Conservation (phyloP, 2,329 filamentous ascomycete species). For the Diplocarpon mali region DNA sequence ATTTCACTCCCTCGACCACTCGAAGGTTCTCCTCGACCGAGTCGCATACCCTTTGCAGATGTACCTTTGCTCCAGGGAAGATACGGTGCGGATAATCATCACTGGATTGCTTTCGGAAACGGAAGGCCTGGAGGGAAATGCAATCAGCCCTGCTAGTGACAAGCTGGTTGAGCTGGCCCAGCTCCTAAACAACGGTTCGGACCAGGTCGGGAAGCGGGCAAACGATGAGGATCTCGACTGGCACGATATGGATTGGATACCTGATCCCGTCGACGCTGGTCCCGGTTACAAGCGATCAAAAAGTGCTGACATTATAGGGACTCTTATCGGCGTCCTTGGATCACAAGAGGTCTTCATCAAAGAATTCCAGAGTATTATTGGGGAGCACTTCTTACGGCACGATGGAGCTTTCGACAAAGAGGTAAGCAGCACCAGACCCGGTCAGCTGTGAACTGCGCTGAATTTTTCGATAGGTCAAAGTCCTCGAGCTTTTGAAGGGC, state of each 20-base stretch:
- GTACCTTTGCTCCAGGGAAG: slow-evolving; percentile 67
- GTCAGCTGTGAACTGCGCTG: slow-evolving; percentile 2
- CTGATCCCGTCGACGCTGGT: slow-evolving; percentile 85
- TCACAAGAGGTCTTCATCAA: slow-evolving; percentile 88
- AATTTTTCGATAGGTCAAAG: slow-evolving; percentile 43
- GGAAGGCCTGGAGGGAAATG: slow-evolving; percentile 31
- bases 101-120: slow-evolving; percentile 57
- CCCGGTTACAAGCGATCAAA: slow-evolving; percentile 85
- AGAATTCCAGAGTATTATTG: slow-evolving; percentile 83
- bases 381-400: slow-evolving; percentile 61
- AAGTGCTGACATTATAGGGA: slow-evolving; percentile 83
- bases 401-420: slow-evolving; percentile 67
- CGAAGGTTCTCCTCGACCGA: slow-evolving; percentile 64
- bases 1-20: slow-evolving; percentile 64
- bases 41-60: slow-evolving; percentile 62
- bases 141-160: slow-evolving; percentile 30
- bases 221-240: slow-evolving; percentile 70
- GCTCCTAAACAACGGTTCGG: slow-evolving; percentile 37
- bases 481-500: slow-evolving; percentile 77
- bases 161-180: slow-evolving; percentile 57
- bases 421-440: slow-evolving; percentile 17
- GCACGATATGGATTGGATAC: slow-evolving; percentile 88
- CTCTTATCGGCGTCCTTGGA: slow-evolving; percentile 78
- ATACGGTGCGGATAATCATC: slow-evolving; percentile 69
- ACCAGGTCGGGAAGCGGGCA: slow-evolving; percentile 39